These are phyloP conservation scores for Zymoseptoria passerinii DNA, from an alignment of 2,329 filamentous ascomycete species.

Conservation along the genomic window DNA sequence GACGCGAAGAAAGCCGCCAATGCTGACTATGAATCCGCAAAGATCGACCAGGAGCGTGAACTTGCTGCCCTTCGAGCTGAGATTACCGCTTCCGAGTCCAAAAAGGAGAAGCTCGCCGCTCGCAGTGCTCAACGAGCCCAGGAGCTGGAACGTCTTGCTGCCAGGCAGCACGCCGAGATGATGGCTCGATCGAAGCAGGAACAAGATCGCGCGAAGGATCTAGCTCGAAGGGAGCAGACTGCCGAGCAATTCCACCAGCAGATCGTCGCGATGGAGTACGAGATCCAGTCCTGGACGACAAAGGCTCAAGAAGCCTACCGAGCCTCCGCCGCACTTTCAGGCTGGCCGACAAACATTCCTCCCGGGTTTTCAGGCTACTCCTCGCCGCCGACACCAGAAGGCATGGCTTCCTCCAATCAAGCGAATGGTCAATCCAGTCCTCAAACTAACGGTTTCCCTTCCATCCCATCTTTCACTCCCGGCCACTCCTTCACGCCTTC, in stretches of 20 bases:
- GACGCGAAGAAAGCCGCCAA: constrained; percentile 44
- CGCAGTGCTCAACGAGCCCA: constrained; percentile 65
- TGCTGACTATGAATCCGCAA: constrained; percentile 53
- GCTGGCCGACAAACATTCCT: constrained; percentile 20
- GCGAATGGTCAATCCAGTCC: constrained; percentile 20
- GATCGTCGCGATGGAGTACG: constrained; percentile 31
- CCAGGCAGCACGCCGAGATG: constrained; percentile 53
- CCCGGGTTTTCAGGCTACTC: constrained; percentile 23
- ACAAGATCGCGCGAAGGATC: constrained; percentile 21
- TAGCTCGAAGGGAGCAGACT: constrained; percentile 30
- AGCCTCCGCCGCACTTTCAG: constrained; percentile 26
- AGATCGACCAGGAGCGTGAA: constrained; percentile 54
- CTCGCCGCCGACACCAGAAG: constrained; percentile 51
- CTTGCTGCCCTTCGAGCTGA: constrained; percentile 57
- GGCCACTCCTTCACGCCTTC: constrained; percentile 20
- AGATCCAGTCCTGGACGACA: constrained; percentile 31
- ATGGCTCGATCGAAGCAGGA: constrained; percentile 29
- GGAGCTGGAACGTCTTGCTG: constrained; percentile 61
- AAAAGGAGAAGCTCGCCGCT: constrained; percentile 62
- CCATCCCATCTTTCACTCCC: constrained; percentile 13
- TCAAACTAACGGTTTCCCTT: constrained; percentile 14
- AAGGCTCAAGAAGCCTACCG: constrained; percentile 35
- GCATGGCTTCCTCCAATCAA: constrained; percentile 42
- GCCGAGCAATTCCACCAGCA: constrained; percentile 33
- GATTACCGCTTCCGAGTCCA: constrained; percentile 53